Evolutionary conservation across 345 rosid species (phyloP), one percentile per base, ranked within the genome.

Genomic region (Citrus glauca): DNA sequence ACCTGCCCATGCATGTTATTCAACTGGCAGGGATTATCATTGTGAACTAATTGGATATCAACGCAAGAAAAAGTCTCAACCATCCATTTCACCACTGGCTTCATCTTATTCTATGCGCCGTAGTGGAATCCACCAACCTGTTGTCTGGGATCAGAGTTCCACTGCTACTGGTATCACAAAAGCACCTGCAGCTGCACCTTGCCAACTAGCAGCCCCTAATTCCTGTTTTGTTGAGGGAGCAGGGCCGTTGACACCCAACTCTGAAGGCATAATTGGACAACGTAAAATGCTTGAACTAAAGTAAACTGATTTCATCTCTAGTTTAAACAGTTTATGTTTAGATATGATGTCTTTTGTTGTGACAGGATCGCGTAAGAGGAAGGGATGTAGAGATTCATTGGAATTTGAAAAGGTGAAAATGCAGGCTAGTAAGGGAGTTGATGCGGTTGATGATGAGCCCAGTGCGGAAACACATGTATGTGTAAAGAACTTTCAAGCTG

Each of bases 41-140:
- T 93, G 92, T 81, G 89, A 82, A 76, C 83, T 92, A 80, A 87
- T 95, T 80, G 99, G 99, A n/a, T 93, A 95, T 87, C 90, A 75
- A 62, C 85, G 71, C 50, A 72, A 2, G 16, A 93, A 77, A 81
- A 95, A 82, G 87, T 73, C 79, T 84, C 87, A 81, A 75, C 74
- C 59, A 53, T 25, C 77, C 17, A 79, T 71, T 60, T 56, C 83
- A 48, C 75, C 78, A 30, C 82, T 30, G 56, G 82, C 71, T 69
- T 80, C 77, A 69, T 33, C 84, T 73, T 78, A 72, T 61, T 68
- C 48, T 78, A 70, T 74, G 42, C 77, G 75, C 77, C 77, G 74
- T 72, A 76, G 78, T 61, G 69, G 76, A 61, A 53, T 73, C 30
- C 35, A 77, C 72, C 84, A 79, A 71, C 81, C 87, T 76, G 78